Percentiles rank a stretch among this genome's conserved stretches.
These are phyloP conservation scores for Nakazawaea wyomingensis DNA, from an alignment of 805 yeast species.

Conservation along the genomic window DNA sequence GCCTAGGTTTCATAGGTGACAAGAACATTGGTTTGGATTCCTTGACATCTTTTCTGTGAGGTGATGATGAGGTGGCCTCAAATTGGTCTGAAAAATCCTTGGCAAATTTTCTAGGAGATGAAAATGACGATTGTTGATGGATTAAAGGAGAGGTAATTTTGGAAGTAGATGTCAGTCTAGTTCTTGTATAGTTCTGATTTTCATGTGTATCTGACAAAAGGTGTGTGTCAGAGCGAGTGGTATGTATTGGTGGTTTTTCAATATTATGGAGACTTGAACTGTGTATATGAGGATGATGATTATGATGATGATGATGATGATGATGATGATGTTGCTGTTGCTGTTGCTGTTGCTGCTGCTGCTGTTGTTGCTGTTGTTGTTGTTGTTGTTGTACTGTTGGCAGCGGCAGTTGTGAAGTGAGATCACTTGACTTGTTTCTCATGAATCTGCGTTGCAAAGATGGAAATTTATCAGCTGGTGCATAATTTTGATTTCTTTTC, in stretches of 20 bases:
- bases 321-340: too few relatives aligned
- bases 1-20: conserved; percentile 12
- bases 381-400: too few relatives aligned
- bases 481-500: conserved; percentile 14
- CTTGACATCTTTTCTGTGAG: conserved; percentile 8
- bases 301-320: too few relatives aligned
- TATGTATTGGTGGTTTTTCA: not conserved
- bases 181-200: not conserved
- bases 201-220: too few relatives aligned
- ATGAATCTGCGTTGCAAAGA: conserved; percentile 24
- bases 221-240: not conserved
- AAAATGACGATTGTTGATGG: not conserved
- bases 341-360: too few relatives aligned
- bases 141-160: not conserved
- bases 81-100: conserved; percentile 13
- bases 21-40: conserved; percentile 10
- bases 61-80: conserved; percentile 5
- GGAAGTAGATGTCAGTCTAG: not conserved
- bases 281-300: not conserved
- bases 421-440: conserved; percentile 11
- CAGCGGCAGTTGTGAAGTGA: not conserved
- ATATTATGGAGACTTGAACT: not conserved
- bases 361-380: too few relatives aligned
- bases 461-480: conserved; percentile 25
- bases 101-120: conserved; percentile 8